These are phyloP conservation scores for Fusarium xylarioides DNA, from an alignment of 2,329 filamentous ascomycete genomes.

Conservation along the genomic window DNA sequence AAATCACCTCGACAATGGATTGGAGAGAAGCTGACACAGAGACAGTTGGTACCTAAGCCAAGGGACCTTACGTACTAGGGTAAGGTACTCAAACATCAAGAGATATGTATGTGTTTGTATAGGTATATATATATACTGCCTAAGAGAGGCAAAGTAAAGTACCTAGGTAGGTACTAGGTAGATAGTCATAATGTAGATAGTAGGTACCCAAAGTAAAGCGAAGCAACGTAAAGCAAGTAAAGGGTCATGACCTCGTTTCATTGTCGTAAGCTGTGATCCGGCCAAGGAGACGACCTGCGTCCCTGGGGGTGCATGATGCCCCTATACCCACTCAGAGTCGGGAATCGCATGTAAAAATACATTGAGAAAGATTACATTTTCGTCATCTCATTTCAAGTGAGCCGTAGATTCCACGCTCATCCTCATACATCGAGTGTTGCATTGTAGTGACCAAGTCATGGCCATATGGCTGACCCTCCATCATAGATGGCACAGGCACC, in stretches of 20 bases:
- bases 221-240: neutral
- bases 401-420: conserved; percentile 25
- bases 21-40: neutral
- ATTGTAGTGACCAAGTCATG: conserved; percentile 19
- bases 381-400: conserved; percentile 26
- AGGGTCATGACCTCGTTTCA: conserved; percentile 25
- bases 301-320: conserved; percentile 6
- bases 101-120: neutral
- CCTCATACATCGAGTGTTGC: conserved; percentile 23
- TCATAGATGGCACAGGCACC: conserved; percentile 17
- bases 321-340: conserved; percentile 3
- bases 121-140: neutral
- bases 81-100: neutral
- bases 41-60: neutral
- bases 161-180: neutral
- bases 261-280: conserved; percentile 34
- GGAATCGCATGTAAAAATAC: conserved; percentile 21
- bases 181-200: neutral
- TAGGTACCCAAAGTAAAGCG: neutral
- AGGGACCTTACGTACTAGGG: neutral
- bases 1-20: neutral
- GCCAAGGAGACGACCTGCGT: conserved; percentile 23
- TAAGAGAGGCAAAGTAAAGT: neutral
- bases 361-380: neutral
- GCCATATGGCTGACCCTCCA: conserved; percentile 18